Evolutionary conservation across 2,329 filamentous ascomycete species (phyloP).

Genomic region (Elsinoe arachidis): DNA sequence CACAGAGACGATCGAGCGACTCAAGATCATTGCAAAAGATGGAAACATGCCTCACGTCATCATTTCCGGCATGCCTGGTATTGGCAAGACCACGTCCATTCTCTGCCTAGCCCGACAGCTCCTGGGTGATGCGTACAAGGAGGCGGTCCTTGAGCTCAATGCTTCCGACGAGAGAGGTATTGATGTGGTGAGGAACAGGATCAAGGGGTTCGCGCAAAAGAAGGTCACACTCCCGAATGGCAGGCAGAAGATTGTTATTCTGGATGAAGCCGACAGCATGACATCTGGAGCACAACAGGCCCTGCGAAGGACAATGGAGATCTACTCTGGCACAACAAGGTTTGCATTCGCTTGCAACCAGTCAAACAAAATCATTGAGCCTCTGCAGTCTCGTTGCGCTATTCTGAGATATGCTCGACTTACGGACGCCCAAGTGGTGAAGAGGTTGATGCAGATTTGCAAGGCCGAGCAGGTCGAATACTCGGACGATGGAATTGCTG

Average conservation of each 20-base stretch:
- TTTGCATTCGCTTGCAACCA: conserved; percentile 99
- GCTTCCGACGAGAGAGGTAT: conserved; percentile 95
- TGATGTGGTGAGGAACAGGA: conserved; percentile 91
- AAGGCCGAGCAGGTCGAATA: conserved; percentile 85
- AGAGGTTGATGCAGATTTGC: conserved; percentile 83
- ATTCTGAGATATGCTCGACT: conserved; percentile 89
- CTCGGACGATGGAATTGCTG: conserved; percentile 86
- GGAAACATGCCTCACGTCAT: conserved; percentile 99
- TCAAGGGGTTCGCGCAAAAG: conserved; percentile 98
- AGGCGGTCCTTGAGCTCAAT: conserved; percentile 92
- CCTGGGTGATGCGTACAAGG: conserved; percentile 88
- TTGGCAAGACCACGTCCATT: conserved; percentile 95
- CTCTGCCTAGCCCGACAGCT: conserved; percentile 87
- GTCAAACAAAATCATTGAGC: conserved; percentile 98
- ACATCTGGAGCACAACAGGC: conserved; percentile 94
- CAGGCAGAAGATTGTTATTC: conserved; percentile 90
- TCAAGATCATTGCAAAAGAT: conserved; percentile 97
- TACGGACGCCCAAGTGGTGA: conserved; percentile 86
- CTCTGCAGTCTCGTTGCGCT: conserved; percentile 91
- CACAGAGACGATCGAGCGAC: conserved; percentile 89
- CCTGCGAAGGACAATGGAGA: conserved; percentile 93
- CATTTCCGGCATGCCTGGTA: conserved; percentile 98
- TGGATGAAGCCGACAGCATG: conserved; percentile 97
- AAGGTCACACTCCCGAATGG: conserved; percentile 90
- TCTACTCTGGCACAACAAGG: conserved; percentile 89